Evolutionary conservation across 306 rosid species (phyloP).

Genomic region (Vigna mungo): DNA sequence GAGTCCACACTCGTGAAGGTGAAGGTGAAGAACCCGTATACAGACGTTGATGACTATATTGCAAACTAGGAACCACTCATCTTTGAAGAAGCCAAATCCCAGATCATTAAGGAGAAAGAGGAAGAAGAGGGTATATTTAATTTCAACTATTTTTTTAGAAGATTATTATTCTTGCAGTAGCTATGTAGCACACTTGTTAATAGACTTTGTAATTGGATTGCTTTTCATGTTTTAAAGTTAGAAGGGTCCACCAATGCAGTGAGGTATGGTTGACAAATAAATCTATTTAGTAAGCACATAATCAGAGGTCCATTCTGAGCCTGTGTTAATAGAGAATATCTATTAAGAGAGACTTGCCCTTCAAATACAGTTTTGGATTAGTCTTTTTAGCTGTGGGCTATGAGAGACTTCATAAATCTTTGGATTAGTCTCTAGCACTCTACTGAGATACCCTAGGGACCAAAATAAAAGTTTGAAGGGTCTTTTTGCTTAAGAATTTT

Average conservation of each 20-base stretch:
- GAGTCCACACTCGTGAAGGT: conserved; percentile 40
- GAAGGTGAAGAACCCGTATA: conserved; percentile 62
- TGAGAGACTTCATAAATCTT: background rate
- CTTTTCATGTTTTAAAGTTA: conserved; percentile 17
- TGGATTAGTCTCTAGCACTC: background rate
- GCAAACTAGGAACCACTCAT: conserved; percentile 85
- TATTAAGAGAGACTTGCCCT: background rate
- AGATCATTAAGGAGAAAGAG: conserved; percentile 65
- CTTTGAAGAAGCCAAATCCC: conserved; percentile 87
- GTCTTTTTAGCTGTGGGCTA: background rate
- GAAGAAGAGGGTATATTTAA: conserved; percentile 59
- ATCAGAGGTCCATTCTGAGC: background rate
- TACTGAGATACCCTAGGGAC: background rate
- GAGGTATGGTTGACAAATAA: background rate
- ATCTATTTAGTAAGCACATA: background rate
- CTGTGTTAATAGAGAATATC: background rate
- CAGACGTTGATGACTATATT: conserved; percentile 79
- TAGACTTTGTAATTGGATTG: background rate
- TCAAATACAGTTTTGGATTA: background rate
- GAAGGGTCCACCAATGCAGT: background rate
- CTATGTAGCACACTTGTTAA: background rate
- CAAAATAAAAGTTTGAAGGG: background rate
- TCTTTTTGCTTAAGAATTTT: conserved; percentile 30
- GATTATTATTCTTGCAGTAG: background rate
- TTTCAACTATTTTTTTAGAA: background rate